Base-by-base conservation (phyloP, 73 alveolate species). In the Urostyla sp. region DNA sequence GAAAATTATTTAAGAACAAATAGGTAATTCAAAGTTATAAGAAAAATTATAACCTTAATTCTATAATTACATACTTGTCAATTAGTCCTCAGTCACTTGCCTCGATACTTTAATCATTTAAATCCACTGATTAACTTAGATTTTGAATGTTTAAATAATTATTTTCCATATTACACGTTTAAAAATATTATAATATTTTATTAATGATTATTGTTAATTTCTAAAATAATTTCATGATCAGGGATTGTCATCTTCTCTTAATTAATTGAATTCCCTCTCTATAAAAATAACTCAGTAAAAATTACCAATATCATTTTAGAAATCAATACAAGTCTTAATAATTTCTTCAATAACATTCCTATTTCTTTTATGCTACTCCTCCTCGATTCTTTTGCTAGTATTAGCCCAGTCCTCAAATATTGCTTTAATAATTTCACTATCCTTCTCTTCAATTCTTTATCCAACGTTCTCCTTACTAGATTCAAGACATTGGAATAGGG, bases 341-440 rank as follows among this genome's bases (percentile, higher is more conserved):
- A 86, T 67, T 54, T 86, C 94, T 54, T 52, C 67, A 23, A 86
- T 63, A 50, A 86, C 78, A 77, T 54, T 77, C 43, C 94, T 76
- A 78, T 86, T 86, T 61, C 94, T 49, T 7, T 56, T 13, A 67
- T 75, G 87, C 52, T 86, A 87, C 55, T 59, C 60, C 35, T 86
- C 69, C 54, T 50, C 20, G 35, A 86, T 66, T 32, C 87, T 51
- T 21, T 51, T 76, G 37, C 50, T 56, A 23, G 84, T 77, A 11
- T 53, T 48, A 30, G 38, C 44, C 90, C 90, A 77, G 61, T 76
- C 94, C 0, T 55, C 72, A 8, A 40, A 31, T 38, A 86, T 46
- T 6, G 82, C 83, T 48, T 58, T 86, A 8, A 60, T 20, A 20
- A 86, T 77, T 36, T 67, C 84, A 44, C 44, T 43, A 23, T 86